Evolutionary conservation across 768 basidiomycete genomes (phyloP).

Genomic region (Antrodiella citrinella): DNA sequence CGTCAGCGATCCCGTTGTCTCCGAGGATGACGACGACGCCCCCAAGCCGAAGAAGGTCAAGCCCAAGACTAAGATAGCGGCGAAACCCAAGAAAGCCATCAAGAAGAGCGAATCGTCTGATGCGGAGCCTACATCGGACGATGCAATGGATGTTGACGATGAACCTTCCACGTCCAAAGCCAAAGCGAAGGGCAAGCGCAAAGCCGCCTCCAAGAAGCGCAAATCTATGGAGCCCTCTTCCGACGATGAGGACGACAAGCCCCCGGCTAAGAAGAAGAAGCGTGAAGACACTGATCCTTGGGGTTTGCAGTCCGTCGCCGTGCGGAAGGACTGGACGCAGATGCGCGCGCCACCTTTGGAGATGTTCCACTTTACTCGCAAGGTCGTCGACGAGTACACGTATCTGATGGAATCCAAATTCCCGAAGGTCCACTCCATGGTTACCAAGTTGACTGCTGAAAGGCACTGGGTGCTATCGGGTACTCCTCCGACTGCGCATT

Average conservation of each 20-base stretch:
- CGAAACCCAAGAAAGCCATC: constrained; percentile 17
- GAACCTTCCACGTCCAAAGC: constrained; percentile 21
- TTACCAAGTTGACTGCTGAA: constrained; percentile 69
- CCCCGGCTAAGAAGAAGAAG: constrained; percentile 46
- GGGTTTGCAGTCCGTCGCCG: constrained; percentile 56
- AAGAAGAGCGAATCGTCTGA: constrained; percentile 15
- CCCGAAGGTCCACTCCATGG: constrained; percentile 58
- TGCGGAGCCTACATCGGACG: constrained; percentile 26
- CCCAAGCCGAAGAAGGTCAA: constrained; percentile 10
- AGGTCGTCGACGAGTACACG: constrained; percentile 92
- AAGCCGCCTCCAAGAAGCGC: constrained; percentile 36
- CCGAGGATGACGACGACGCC: constrained; percentile 15
- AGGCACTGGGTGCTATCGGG: constrained; percentile 95
- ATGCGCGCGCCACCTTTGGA: constrained; percentile 83
- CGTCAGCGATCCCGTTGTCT: constrained; percentile 6
- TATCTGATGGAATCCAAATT: constrained; percentile 33
- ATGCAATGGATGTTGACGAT: constrained; percentile 55
- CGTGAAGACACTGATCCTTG: constrained; percentile 65
- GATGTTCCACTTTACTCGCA: constrained; percentile 86
- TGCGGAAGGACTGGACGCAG: constrained; percentile 65
- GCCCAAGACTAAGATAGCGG: constrained; percentile 15
- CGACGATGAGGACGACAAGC: constrained; percentile 23
- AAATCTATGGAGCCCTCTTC: constrained; percentile 22
- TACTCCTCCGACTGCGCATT: constrained; percentile 89
- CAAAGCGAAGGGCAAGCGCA: constrained; percentile 6